These are phyloP conservation scores for Phyllosticta capitalensis DNA, from an alignment of 2,329 filamentous ascomycete species.

Conservation along the genomic window DNA sequence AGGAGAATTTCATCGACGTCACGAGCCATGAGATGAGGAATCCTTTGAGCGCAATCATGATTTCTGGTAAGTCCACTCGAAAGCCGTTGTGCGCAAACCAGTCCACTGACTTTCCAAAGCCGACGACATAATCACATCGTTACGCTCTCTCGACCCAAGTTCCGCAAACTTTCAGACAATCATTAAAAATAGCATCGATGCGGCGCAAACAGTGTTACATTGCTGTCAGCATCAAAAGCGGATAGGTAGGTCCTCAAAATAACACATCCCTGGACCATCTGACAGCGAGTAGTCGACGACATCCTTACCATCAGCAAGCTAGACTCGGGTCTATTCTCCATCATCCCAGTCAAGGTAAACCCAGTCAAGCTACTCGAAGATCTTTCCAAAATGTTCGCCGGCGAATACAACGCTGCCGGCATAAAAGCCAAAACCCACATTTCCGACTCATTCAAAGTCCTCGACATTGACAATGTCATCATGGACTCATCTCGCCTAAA, in stretches of 20 bases:
- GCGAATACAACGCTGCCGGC: constrained; percentile 15
- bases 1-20: constrained; percentile 29
- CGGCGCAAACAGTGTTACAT: constrained; percentile 21
- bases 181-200: constrained; percentile 13
- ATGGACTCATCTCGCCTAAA: constrained; percentile 13
- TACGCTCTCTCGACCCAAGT: background rate
- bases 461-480: constrained; percentile 14
- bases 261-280: background rate
- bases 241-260: constrained; percentile 13
- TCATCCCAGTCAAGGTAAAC: constrained; percentile 15
- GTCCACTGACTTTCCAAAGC: background rate
- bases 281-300: constrained; percentile 5
- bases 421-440: constrained; percentile 12
- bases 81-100: background rate
- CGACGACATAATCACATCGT: constrained; percentile 7
- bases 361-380: constrained; percentile 15
- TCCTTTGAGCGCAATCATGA: constrained; percentile 10
- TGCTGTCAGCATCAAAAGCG: constrained; percentile 27
- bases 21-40: constrained; percentile 29
- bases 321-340: constrained; percentile 19
- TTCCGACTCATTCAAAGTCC: constrained; percentile 10
- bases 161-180: background rate
- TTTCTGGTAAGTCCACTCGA: constrained; percentile 4
- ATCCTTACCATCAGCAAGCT: constrained; percentile 12
- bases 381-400: constrained; percentile 17